A percentile compares a stretch with the other conserved stretches of the same genome.
phyloP scores from a whole-genome alignment of 169 alveolate genomes.

The Eimeria maxima region DNA sequence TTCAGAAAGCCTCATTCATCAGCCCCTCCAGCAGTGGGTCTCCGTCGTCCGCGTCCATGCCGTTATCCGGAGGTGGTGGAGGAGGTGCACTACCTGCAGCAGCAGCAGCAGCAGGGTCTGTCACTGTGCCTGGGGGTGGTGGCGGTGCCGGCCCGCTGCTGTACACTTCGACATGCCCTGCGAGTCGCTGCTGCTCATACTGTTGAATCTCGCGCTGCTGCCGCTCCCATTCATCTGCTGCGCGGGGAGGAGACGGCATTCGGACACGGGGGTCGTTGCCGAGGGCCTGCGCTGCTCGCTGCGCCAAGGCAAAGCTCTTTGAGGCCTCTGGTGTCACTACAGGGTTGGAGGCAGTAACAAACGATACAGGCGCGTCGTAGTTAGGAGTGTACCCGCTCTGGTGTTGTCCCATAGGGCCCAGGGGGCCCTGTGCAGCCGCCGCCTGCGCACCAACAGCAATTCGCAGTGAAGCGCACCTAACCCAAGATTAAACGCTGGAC shows the following conservation, averaged over 20 bases:
- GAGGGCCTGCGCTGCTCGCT: constrained; percentile 66
- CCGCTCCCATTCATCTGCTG: constrained; percentile 61
- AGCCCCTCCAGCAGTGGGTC: constrained; percentile 64
- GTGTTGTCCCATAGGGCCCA: constrained; percentile 74
- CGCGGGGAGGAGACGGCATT: constrained; percentile 54
- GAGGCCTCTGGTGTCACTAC: constrained; percentile 48
- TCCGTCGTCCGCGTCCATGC: constrained; percentile 71
- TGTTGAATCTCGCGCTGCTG: constrained; percentile 66
- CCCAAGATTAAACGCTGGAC: not conserved
- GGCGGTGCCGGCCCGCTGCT: constrained; percentile 2
- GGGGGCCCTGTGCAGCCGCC: constrained; percentile 47
- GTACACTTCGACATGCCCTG: constrained; percentile 28
- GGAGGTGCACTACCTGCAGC: not conserved
- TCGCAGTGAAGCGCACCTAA: not conserved
- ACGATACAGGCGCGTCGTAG: constrained; percentile 63
- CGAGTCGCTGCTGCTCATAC: constrained; percentile 55
- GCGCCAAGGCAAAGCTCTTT: constrained; percentile 59
- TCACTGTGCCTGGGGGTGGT: not conserved
- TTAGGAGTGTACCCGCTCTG: not conserved
- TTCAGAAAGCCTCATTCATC: constrained; percentile 68
- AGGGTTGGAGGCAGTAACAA: constrained; percentile 38
- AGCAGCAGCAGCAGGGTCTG: constrained; percentile 31
- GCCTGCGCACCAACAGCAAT: constrained; percentile 1
- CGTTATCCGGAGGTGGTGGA: not conserved
- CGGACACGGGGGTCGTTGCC: constrained; percentile 58